Evolutionary conservation across 768 basidiomycete genomes (phyloP).

Genomic region (Mycena rebaudengoi): DNA sequence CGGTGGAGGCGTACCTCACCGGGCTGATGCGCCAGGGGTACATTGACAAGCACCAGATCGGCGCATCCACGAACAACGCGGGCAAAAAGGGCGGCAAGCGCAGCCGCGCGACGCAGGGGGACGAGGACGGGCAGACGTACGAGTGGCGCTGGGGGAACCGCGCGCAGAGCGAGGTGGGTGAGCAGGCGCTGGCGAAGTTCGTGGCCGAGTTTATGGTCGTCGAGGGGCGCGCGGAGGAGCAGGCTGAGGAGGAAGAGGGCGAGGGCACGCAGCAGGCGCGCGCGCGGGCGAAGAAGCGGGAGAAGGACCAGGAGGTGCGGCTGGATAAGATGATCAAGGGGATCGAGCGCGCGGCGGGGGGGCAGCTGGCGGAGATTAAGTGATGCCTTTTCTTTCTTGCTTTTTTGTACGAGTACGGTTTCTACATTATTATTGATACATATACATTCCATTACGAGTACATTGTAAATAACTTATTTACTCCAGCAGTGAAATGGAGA

Average conservation of each 20-base stretch:
- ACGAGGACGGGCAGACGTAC: constrained; percentile 37
- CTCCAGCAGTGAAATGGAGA: not conserved
- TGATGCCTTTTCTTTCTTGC: constrained; percentile 24
- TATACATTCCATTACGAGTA: constrained; percentile 10
- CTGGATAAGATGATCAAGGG: constrained; percentile 60
- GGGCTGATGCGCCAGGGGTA: constrained; percentile 76
- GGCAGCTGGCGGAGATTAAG: constrained; percentile 54
- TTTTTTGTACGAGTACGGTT: constrained; percentile 34
- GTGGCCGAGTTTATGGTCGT: constrained; percentile 83
- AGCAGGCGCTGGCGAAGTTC: constrained; percentile 76
- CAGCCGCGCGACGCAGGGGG: constrained; percentile 55
- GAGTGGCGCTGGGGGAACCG: constrained; percentile 82
- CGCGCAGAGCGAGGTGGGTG: constrained; percentile 85
- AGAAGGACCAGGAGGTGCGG: constrained; percentile 43
- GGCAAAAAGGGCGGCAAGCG: constrained; percentile 57
- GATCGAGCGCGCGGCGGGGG: constrained; percentile 72
- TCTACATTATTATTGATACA: constrained; percentile 18
- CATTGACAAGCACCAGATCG: constrained; percentile 71
- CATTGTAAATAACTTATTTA: not conserved
- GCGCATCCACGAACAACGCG: constrained; percentile 49
- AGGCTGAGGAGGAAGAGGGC: constrained; percentile 44
- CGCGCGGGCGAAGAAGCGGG: constrained; percentile 27
- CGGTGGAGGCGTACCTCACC: constrained; percentile 73
- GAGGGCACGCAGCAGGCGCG: constrained; percentile 24
- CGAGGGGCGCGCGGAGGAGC: constrained; percentile 44